phyloP scores from a whole-genome alignment of 768 basidiomycete species.

The Rhodocollybia butyracea region DNA sequence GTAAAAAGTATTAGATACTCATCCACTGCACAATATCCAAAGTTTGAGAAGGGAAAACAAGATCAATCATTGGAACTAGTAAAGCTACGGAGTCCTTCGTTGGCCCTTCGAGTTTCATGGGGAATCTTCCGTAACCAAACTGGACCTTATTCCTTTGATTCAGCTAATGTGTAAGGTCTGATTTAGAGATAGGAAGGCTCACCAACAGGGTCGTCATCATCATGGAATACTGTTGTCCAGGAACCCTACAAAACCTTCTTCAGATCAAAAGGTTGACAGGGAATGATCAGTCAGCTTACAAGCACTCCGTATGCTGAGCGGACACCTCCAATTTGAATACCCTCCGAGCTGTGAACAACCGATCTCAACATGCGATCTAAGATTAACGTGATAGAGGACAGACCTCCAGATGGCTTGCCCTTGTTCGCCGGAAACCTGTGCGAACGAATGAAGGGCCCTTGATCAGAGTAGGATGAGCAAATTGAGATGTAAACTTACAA shows the following conservation, averaged over 20 bases:
- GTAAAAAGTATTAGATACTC: too few species aligned
- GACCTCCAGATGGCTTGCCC: slow-evolving; percentile 57
- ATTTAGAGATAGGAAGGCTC: slow-evolving; percentile 11
- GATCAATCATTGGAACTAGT: too few species aligned
- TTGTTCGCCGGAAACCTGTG: slow-evolving; percentile 48
- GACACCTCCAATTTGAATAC: slow-evolving; percentile 57
- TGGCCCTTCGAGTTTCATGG: too few species aligned
- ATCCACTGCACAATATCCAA: too few species aligned
- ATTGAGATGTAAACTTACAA: slow-evolving; percentile 38
- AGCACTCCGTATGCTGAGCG: slow-evolving; percentile 59
- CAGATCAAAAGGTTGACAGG: background rate
- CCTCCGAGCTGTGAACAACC: slow-evolving; percentile 45
- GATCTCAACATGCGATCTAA: slow-evolving; percentile 13
- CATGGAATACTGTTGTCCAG: slow-evolving; percentile 46
- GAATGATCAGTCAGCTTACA: slow-evolving; percentile 32
- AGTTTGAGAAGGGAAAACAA: too few species aligned
- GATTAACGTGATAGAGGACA: slow-evolving; percentile 11
- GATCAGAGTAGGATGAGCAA: background rate
- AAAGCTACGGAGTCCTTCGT: too few species aligned
- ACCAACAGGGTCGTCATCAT: slow-evolving; percentile 44
- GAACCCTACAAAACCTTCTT: slow-evolving; percentile 18
- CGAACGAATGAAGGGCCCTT: slow-evolving; percentile 7
- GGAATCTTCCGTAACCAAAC: slow-evolving; percentile 3
- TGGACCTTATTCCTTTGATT: background rate
- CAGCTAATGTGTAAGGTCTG: background rate